Percentiles rank a stretch among this genome's conserved stretches.
These are phyloP conservation scores for Penstemon eatonii DNA, from an alignment of 257 asterid genomes.

Conservation along the genomic window DNA sequence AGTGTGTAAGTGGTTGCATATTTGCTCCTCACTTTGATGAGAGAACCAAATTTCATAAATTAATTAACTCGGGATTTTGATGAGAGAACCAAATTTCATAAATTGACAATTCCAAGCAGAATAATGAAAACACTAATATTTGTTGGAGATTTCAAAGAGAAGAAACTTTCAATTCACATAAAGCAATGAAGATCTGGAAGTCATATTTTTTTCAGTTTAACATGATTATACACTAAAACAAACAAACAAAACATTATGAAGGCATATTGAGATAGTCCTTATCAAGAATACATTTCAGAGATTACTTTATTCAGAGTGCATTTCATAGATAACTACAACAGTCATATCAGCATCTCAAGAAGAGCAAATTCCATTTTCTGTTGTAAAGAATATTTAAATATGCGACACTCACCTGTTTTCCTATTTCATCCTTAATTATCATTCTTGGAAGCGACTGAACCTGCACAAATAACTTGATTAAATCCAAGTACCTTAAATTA, in stretches of 20 bases:
- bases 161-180: neutral
- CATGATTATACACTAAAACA: conserved; percentile 13
- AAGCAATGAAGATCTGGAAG: neutral
- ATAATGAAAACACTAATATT: conserved; percentile 7
- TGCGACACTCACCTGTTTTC: conserved; percentile 67
- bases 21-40: conserved; percentile 59
- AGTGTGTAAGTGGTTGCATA: conserved; percentile 72
- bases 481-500: conserved; percentile 26
- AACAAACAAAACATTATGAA: neutral
- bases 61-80: too few species aligned
- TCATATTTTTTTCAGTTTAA: neutral
- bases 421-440: conserved; percentile 90
- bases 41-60: neutral
- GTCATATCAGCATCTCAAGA: conserved; percentile 9
- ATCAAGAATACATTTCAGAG: neutral
- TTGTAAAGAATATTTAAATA: conserved; percentile 19
- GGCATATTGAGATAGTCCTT: conserved; percentile 18
- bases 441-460: conserved; percentile 98
- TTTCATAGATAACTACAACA: conserved; percentile 15
- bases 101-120: conserved; percentile 12
- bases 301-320: conserved; percentile 1
- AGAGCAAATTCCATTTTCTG: neutral
- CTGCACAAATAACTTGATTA: conserved; percentile 47
- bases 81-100: too few species aligned
- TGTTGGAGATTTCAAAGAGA: neutral